A percentile compares a stretch with the other conserved stretches of the same genome.
Conservation (phyloP, 2,329 filamentous ascomycete genomes). For the Teratosphaeria epicoccoides region DNA sequence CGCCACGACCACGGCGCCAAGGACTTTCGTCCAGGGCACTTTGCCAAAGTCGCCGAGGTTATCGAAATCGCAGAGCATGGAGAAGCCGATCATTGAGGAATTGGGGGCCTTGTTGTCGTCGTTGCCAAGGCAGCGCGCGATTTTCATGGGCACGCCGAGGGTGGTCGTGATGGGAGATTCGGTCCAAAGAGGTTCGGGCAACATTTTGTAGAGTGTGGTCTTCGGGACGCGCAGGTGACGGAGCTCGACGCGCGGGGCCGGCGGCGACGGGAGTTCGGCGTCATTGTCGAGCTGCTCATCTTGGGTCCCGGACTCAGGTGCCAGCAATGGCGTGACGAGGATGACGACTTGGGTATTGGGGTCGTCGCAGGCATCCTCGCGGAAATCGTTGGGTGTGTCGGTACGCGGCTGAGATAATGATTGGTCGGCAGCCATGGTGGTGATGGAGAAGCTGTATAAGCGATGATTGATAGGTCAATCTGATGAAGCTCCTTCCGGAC, state of each 20-base stretch:
- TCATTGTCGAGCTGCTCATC: background rate
- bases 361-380: background rate
- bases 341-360: background rate
- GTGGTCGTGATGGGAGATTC: background rate
- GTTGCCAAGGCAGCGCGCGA: background rate
- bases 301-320: background rate
- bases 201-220: background rate
- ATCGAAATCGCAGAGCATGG: background rate
- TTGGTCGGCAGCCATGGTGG: background rate
- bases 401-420: background rate
- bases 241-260: background rate
- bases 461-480: too few species aligned
- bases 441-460: background rate
- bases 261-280: background rate
- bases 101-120: background rate
- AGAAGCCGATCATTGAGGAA: background rate
- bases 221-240: background rate
- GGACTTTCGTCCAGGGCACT: background rate
- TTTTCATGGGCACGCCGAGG: background rate
- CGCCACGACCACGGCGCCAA: background rate
- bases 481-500: too few species aligned
- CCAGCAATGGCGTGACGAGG: background rate
- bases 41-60: background rate
- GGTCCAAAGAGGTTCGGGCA: background rate
- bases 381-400: background rate